Evolutionary conservation across 306 rosid genomes (phyloP), one percentile per base, ranked within the genome.

Genomic region (Cucurbita ficifolia): DNA sequence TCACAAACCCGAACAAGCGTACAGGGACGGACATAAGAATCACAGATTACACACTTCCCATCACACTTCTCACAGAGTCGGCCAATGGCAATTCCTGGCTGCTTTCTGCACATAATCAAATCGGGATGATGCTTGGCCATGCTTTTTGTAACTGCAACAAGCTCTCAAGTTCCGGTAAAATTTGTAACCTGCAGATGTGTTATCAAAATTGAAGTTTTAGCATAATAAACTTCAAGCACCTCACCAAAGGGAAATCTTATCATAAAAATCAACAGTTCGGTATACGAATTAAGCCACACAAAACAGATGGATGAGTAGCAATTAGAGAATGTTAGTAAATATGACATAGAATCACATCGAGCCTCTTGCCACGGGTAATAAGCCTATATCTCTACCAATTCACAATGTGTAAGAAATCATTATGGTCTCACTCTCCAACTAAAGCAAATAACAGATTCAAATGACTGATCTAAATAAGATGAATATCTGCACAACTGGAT

Each of bases 61-160:
- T 88, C 93, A 50, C 93, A 88, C 80, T 88, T 88, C 81, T 88
- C 88, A 11, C 93, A 88, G 36, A 88, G 86, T 54, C 93, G 82
- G 45, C 90, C 92, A 70, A 86, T 88, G 36, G 95, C 88, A 74
- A 90, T 90, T 73, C 98, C 97, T 0, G 95, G 96, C 77, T 94
- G 92, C 79, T 88, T 86, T 39, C 93, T 82, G 79, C 90, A 84
- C 93, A 84, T 88, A 75, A 88, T 88, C 92, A 88, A 81, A 82
- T 88, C 90, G 68, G 90, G 93, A 76, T 91, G 92, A 81, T 88
- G 96, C 83, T 94, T 94, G 67, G 96, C 97, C 95, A 89, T 79
- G 54, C 2, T 40, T 76, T 61, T 70, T 86, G 88, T 21, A 46
- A 68, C 73, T 24, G 14, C 73, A 43, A 68, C 73, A 13, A 22